phyloP scores from a whole-genome alignment of 73 alveolate species.

The Paramecium tetraurelia region DNA sequence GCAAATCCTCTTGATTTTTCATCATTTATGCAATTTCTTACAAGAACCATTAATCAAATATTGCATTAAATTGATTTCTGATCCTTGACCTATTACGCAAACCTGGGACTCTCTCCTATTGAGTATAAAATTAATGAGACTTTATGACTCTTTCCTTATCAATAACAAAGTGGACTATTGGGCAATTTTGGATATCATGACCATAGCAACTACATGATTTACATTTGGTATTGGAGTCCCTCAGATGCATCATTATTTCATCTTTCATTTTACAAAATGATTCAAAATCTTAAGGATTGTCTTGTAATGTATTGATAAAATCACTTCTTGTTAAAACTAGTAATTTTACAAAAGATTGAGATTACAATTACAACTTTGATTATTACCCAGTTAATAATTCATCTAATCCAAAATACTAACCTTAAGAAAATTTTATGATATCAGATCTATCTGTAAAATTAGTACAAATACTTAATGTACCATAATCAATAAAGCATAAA shows the following conservation, averaged over 20 bases:
- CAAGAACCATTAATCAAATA: conserved; percentile 3
- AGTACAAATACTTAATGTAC: neutral
- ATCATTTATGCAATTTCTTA: neutral
- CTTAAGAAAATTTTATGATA: neutral
- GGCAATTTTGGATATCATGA: conserved; percentile 15
- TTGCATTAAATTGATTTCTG: neutral
- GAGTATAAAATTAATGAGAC: neutral
- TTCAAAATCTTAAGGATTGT: conserved; percentile 18
- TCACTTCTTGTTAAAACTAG: conserved; percentile 10
- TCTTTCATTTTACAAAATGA: neutral
- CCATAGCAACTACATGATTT: conserved; percentile 30
- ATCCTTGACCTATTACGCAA: neutral
- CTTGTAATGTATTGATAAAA: neutral
- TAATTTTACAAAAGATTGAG: conserved; percentile 19
- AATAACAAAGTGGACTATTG: neutral
- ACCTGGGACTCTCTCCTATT: neutral
- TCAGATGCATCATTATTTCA: neutral
- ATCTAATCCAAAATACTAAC: conserved; percentile 20
- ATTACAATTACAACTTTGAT: neutral
- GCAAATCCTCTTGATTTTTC: neutral
- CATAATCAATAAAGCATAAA: neutral
- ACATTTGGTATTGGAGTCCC: neutral
- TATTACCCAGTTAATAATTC: conserved; percentile 17
- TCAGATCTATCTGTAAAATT: neutral
- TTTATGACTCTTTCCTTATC: conserved; percentile 39